phyloP scores from a whole-genome alignment of 2,329 filamentous ascomycete genomes.

The Exophiala oligosperma region DNA sequence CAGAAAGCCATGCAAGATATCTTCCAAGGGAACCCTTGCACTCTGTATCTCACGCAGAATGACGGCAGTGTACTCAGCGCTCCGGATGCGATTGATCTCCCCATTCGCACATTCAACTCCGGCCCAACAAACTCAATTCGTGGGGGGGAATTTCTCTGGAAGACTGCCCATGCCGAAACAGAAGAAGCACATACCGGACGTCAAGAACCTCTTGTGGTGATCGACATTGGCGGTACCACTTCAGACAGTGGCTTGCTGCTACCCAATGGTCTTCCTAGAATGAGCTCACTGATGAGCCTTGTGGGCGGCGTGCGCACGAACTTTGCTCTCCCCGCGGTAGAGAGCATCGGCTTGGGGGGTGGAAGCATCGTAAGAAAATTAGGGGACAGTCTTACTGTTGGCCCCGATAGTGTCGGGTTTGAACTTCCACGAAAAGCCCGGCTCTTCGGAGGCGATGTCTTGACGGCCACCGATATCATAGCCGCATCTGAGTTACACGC shows the following conservation, averaged over 20 bases:
- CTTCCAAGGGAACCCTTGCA: constrained; percentile 35
- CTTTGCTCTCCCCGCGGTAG: constrained; percentile 58
- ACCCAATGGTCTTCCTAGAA: constrained; percentile 62
- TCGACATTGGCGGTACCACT: constrained; percentile 68
- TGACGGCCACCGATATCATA: constrained; percentile 55
- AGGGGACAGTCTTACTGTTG: constrained; percentile 47
- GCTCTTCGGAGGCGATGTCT: constrained; percentile 56
- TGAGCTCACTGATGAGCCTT: constrained; percentile 63
- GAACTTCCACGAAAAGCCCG: constrained; percentile 55
- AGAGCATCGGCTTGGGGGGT: constrained; percentile 58
- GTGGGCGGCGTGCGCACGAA: constrained; percentile 65
- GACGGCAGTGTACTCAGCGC: constrained; percentile 53
- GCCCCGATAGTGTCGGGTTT: constrained; percentile 64
- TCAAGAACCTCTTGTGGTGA: constrained; percentile 49
- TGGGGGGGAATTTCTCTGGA: constrained; percentile 44
- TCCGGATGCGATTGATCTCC: constrained; percentile 46
- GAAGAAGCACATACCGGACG: not conserved
- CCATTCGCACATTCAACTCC: constrained; percentile 54
- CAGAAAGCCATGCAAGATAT: constrained; percentile 18
- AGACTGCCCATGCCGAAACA: constrained; percentile 1
- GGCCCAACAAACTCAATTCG: constrained; percentile 56
- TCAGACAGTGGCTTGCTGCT: constrained; percentile 64
- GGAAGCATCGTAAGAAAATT: constrained; percentile 47
- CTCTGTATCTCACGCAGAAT: constrained; percentile 54
- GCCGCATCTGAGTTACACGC: constrained; percentile 34